phyloP scores from a whole-genome alignment of 176 grass and related monocot species.

The Bonia amplexicaulis region DNA sequence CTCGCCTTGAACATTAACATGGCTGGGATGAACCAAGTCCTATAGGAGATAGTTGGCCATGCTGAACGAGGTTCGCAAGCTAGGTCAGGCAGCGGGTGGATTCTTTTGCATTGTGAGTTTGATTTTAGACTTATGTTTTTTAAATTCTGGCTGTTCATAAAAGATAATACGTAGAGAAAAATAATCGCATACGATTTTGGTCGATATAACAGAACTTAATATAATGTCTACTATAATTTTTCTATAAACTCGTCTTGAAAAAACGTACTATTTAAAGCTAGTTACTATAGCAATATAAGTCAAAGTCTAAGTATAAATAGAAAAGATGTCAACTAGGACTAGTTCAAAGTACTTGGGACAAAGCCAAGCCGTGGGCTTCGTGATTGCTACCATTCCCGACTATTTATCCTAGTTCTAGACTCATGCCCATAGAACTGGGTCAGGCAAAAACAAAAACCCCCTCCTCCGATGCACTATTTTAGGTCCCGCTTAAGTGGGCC shows the following conservation, averaged over 20 bases:
- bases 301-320: too few species aligned
- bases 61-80: neutral
- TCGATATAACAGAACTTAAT: too few species aligned
- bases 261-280: too few species aligned
- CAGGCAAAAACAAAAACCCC: neutral
- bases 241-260: too few species aligned
- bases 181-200: too few species aligned
- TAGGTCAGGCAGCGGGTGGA: neutral
- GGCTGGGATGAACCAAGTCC: neutral
- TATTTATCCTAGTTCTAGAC: neutral
- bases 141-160: fast-evolving
- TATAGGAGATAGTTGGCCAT: neutral
- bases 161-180: too few species aligned
- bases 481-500: too few species aligned
- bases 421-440: neutral
- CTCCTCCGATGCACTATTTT: neutral
- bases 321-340: neutral
- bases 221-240: too few species aligned
- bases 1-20: neutral
- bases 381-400: neutral
- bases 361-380: neutral
- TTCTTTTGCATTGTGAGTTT: too few species aligned
- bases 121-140: too few species aligned
- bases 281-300: too few species aligned
- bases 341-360: neutral